Base-by-base conservation (phyloP, 116 monocot genomes). In the Iris pallida region DNA sequence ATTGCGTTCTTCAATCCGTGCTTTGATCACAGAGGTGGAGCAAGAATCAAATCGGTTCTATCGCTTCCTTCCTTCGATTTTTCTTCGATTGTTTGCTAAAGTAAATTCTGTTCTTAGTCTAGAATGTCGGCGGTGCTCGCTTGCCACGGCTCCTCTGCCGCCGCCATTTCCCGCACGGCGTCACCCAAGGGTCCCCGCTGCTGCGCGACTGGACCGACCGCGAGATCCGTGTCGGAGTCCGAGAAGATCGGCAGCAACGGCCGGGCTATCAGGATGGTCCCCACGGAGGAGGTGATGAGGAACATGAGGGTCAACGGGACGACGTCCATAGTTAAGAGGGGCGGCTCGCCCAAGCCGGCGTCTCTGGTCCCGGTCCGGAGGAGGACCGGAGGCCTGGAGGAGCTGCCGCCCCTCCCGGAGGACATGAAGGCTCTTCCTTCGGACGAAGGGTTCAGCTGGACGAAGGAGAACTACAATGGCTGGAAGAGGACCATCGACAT, bases 361-460 rank as follows among this genome's bases (percentile, higher is more conserved):
- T 68, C 69, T 58, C 48, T 86, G 13, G 84, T 79, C 42, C 82
- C 71, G 40, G 78, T 76, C 16, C 68, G 57, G 17, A 75, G 64
- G 59, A 66, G 6, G 44, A 40, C 30, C 30, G 30, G 5, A 19
- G 44, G 45, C 11, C 45, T 45, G 45, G 53, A 80, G n/a, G 78
- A 79, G 4, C 15, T 61, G 8, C 64, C 63, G 30, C 30, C 30
- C 8, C 78, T 76, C 47, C 56, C 43, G 9, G 82, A 86, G 19
- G 80, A 84, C 8, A 42, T 84, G 17, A 82, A 80, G 66, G 78
- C 91, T 63, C 69, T 95, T 45, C 82, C 91, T 55, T 86, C 88
- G 6, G 91, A 95, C 69, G 84, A 91, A 72, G 76, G 70, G 43
- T 98, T 98, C 76, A 86, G 83, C 66, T 98, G 93, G 98, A 82